Percentiles rank a stretch among this genome's conserved stretches.
phyloP scores from a whole-genome alignment of 2,329 filamentous ascomycete species.

The Thelonectria blattea region DNA sequence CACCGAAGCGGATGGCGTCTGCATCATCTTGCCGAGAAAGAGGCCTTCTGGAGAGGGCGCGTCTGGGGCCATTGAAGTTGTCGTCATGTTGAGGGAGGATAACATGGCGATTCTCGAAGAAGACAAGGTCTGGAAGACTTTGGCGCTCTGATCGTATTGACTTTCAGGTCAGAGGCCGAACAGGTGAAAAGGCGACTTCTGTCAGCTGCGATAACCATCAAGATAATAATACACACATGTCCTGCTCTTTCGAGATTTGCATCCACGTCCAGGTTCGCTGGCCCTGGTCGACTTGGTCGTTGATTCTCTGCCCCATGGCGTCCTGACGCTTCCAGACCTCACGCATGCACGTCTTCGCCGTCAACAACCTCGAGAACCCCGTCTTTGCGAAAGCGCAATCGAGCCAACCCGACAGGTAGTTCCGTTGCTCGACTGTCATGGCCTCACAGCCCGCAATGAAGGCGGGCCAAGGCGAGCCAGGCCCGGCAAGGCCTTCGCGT shows the following conservation, averaged over 20 bases:
- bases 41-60: background rate
- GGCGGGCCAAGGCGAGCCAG: conserved; percentile 9
- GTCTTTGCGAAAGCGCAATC: background rate
- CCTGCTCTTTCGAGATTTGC: background rate
- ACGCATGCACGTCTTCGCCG: background rate
- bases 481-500: no score
- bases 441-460: conserved; percentile 11
- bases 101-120: conserved; percentile 14
- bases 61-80: conserved; percentile 7
- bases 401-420: background rate
- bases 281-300: background rate
- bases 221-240: background rate
- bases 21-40: conserved; percentile 14
- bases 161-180: background rate
- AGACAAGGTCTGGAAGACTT: background rate
- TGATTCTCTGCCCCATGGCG: background rate
- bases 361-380: background rate
- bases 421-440: background rate
- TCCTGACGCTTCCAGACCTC: conserved; percentile 3
- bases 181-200: background rate
- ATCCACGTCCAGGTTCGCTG: background rate
- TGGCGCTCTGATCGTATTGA: no score
- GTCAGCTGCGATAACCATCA: background rate
- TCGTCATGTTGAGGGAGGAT: conserved; percentile 19
- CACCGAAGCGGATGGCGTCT: conserved; percentile 16